These are phyloP conservation scores for Falciphora oryzae DNA, from an alignment of 2,329 filamentous ascomycete genomes.

Conservation along the genomic window DNA sequence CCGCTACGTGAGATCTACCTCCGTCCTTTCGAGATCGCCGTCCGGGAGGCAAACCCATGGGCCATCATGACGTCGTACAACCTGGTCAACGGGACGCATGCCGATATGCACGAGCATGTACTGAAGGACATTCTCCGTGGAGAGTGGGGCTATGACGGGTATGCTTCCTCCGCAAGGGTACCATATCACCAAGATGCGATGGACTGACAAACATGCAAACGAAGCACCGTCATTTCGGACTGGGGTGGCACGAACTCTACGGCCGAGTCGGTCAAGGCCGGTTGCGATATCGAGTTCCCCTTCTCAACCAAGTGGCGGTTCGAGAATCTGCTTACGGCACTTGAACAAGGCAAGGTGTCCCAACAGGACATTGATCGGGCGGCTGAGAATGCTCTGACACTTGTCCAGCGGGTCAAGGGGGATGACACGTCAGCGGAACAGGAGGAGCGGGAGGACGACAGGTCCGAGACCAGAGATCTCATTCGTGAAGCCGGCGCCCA, in stretches of 20 bases:
- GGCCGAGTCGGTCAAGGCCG: constrained; percentile 47
- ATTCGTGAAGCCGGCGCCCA: constrained; percentile 57
- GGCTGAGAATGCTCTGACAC: constrained; percentile 53
- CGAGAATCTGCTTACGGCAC: constrained; percentile 49
- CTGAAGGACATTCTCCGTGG: constrained; percentile 53
- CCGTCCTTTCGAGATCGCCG: constrained; percentile 68
- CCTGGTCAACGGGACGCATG: constrained; percentile 57
- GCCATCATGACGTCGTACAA: constrained; percentile 67
- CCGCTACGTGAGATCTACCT: constrained; percentile 65
- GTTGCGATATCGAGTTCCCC: constrained; percentile 54
- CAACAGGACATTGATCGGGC: constrained; percentile 47
- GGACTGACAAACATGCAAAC: constrained; percentile 22
- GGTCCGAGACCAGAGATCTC: constrained; percentile 50
- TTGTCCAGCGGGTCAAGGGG: constrained; percentile 58
- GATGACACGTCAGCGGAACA: constrained; percentile 49
- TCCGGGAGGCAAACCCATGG: constrained; percentile 64
- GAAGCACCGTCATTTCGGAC: constrained; percentile 48
- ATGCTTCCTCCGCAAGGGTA: constrained; percentile 16
- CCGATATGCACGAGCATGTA: constrained; percentile 49
- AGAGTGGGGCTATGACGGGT: constrained; percentile 60
- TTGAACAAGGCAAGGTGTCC: constrained; percentile 42
- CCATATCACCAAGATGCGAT: not conserved
- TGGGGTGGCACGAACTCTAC: constrained; percentile 55
- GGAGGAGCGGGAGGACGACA: constrained; percentile 51
- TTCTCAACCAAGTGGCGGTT: constrained; percentile 50